Evolutionary conservation across 805 yeast genomes (phyloP), one percentile per base, ranked within the genome.

Genomic region (Candida quercuum): DNA sequence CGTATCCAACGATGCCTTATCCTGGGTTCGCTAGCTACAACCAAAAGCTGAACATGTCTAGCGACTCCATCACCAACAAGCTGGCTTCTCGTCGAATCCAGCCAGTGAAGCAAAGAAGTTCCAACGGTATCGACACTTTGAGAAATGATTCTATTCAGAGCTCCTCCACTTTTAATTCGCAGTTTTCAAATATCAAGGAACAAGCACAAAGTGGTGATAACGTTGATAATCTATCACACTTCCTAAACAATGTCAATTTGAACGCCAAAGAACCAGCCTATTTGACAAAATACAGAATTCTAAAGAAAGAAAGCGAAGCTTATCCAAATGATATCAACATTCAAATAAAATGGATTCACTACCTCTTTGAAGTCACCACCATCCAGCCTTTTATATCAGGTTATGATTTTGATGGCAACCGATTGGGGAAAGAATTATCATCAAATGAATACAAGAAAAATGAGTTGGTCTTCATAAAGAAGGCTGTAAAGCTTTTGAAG

Each of bases 311-410:
- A n/a, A n/a, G n/a, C n/a, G n/a, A n/a, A n/a, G n/a, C n/a, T n/a
- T n/a, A n/a, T n/a, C n/a, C n/a, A n/a, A 46, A 43, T 15, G 69
- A 66, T 40, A 62, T 60, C 38, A 43, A 37, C 30, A 47, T 74
- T n/a, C 88, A 81, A 57, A 63, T 81, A 40, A 69, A 66, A 32
- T 78, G 81, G 74, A 82, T 85, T n/a, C 71, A 74, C 43, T 62
- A 67, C 13, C 57, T 82, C 22, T 57, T 80, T 17, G 78, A 72
- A 29, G 68, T 60, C 40, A 52, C 74, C 2, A 67, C 71, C 19
- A 55, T 58, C 28, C 60, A 66, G 3, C 63, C 69, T 1, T 67
- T 67, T 25, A 47, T 71, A n/a, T 48, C 63, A 6, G 61, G 64
- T 7, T 66, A 65, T 42, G 72, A 70, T 30, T 69, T 71, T 31